Base-by-base conservation (phyloP, 169 alveolate species). In the Cryptosporidium felis region DNA sequence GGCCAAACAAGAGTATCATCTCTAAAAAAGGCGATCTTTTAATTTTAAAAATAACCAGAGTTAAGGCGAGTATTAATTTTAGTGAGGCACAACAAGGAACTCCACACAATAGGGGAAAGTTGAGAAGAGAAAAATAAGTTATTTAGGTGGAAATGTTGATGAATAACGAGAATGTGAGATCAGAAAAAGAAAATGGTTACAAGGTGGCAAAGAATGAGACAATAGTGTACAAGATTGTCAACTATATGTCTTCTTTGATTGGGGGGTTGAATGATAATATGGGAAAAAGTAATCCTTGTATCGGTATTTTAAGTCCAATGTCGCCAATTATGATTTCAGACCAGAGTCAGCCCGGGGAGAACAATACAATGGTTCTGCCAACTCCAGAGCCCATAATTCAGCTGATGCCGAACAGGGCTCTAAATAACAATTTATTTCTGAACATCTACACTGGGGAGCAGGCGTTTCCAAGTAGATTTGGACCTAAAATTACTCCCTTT, bases 301-400 rank as follows among this genome's bases (percentile, higher is more conserved):
- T 74, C 40, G 85, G 85, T 3, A 38, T 74, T 30, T 56, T 74
- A 21, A 53, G 67, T 51, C 85, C 85, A 51, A 74, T 74, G 59
- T 74, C 85, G 1, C 85, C 85, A 34, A 14, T 74, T 5, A 74
- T 74, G 74, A 53, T 74, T 53, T 16, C 40, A 18, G 59, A 53
- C 28, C 49, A 74, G 6, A 53, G 4, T n/a, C 28, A 46, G 53
- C 14, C 81, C 0, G 41, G 16, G 16, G 81, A 45, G 8, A 26
- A 49, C 28, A n/a, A n/a, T n/a, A 74, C 85, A 5, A 74, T 74
- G 85, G 67, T 56, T 14, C 32, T 74, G 3, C 85, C 85, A 51
- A 53, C 51, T 34, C 85, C 85, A 74, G 85, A 74, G 16, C 85
- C 85, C 51, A 51, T 74, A 10, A 74, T 74, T 51, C 85, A 74